A percentile compares a stretch with the other conserved stretches of the same genome.
These are phyloP conservation scores for Dendrobium catenatum DNA, from an alignment of 106 monocot species.

Conservation along the genomic window DNA sequence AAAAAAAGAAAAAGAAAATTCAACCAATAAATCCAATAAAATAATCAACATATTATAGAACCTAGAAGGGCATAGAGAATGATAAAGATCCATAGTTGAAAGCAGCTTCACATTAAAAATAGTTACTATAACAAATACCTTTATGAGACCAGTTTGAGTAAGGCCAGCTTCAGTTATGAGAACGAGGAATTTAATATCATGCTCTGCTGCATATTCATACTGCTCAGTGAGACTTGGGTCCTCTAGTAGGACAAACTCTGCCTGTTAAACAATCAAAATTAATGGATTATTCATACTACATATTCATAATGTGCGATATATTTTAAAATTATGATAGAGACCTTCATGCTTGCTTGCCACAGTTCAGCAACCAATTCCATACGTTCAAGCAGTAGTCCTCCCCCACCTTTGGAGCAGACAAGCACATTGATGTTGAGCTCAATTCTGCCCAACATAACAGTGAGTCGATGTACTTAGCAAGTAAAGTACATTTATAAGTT, in stretches of 20 bases:
- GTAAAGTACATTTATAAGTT: neutral
- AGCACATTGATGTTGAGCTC: conserved; percentile 53
- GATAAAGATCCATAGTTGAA: neutral
- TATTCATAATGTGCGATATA: neutral
- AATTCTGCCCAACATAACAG: conserved; percentile 26
- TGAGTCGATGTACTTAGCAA: neutral
- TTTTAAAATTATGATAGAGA: conserved; percentile 3
- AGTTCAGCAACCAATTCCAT: conserved; percentile 90
- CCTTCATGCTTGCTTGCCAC: conserved; percentile 93
- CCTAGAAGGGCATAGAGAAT: neutral
- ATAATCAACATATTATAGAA: neutral
- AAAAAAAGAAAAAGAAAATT: too few relatives aligned
- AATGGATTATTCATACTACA: neutral
- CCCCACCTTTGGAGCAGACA: conserved; percentile 93
- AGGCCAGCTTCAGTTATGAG: conserved; percentile 86
- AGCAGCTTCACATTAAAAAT: neutral
- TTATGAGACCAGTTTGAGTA: conserved; percentile 59
- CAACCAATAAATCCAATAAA: neutral
- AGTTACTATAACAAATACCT: conserved; percentile 34
- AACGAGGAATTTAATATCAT: conserved; percentile 84
- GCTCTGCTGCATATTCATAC: conserved; percentile 95
- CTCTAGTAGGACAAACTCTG: conserved; percentile 65
- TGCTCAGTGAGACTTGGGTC: conserved; percentile 89
- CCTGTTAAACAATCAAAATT: conserved; percentile 29
- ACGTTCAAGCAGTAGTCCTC: conserved; percentile 79